Base-by-base conservation (phyloP, 768 basidiomycete species). In the Phylloporus arenicola region DNA sequence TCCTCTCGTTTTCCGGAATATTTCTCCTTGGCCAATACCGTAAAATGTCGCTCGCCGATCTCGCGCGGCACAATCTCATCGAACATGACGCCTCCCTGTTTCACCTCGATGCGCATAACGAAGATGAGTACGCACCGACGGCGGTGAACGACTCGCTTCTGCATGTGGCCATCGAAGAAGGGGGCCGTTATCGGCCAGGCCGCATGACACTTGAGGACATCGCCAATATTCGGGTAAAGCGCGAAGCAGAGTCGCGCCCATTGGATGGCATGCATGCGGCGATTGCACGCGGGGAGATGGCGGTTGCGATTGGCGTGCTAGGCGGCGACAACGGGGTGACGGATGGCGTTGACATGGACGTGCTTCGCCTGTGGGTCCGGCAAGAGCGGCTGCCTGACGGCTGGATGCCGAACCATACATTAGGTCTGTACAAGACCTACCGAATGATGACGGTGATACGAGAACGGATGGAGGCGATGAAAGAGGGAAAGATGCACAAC, bases 241-340 rank as follows among this genome's bases (percentile, higher is more conserved):
- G 83, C 20, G 82, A 85, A 54, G 70, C 65, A 14, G 60, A 69
- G 29, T 77, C 65, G 8, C 60, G 63, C 3, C 67, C 70, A 0
- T 59, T 84, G 24, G 74, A 76, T 44, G 45, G 57, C 4, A 35
- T 80, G 4, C 80, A 81, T 52, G 73, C 75, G 2, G 81, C 83
- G 65, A 76, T 85, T 47, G 84, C 83, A 2, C 74, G 82, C 3
- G 84, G 82, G 16, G 84, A 86, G 65, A 81, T 85, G 73, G 80
- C 77, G 0, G 77, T 85, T 45, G 77, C 83, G 8, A 68, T 84
- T 13, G 81, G 80, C 1, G 70, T 85, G 6, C 35, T 67, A 3
- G 66, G 68, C 12, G 68, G 67, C 7, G 67, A 62, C n/a, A 67
- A 67, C 9, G 68, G 66, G 5, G 59, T 47, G 3, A 72, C 70